Base-by-base conservation (phyloP, 164 flowering plant genomes). In the Echeveria elegans region DNA sequence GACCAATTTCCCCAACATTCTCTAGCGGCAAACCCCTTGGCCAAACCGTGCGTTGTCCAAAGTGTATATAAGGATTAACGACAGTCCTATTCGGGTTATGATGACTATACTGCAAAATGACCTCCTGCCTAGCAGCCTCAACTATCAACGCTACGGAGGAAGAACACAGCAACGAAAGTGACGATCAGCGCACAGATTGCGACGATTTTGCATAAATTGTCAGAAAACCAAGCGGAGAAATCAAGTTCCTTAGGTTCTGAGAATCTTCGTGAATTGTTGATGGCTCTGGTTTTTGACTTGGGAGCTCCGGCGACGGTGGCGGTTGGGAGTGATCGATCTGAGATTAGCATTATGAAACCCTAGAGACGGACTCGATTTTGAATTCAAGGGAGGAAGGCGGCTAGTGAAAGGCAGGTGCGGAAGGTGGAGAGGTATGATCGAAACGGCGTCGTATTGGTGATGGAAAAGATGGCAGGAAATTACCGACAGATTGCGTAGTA, bases 41-140 rank as follows among this genome's bases (percentile, higher is more conserved):
- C 99, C 99, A 95, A 65, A 92, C 97, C 4, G 99, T 87, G 47
- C 99, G 73, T 72, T 92, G 99, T 64, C 99, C 99, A 60, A 95
- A 95, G 77, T 95, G 99, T 41, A 89, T 75, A 66, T 95, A 95
- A 0, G 99, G 99, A 66, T 95, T 95, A 43, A 89, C 89, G 32
- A 95, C 83, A 0, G 90, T 87, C 70, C 93, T 66, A 71, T 95
- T 92, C 0, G 85, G 85, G 66, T 87, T 85, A 19, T 86, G 94
- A 68, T 88, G 97, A 69, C 86, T 89, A 64, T 95, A 95, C 71
- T 95, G 99, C 77, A 88, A 75, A 21, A 95, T 73, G 16, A 82
- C 70, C 71, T 88, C 85, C 63, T 87, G 88, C 78, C 89, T 82
- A 48, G 96, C 92, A 16, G 74, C 83, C 72, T 86, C 90, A 1